Base-by-base conservation (phyloP, 345 rosid species). In the Aquilaria yunnanensis region DNA sequence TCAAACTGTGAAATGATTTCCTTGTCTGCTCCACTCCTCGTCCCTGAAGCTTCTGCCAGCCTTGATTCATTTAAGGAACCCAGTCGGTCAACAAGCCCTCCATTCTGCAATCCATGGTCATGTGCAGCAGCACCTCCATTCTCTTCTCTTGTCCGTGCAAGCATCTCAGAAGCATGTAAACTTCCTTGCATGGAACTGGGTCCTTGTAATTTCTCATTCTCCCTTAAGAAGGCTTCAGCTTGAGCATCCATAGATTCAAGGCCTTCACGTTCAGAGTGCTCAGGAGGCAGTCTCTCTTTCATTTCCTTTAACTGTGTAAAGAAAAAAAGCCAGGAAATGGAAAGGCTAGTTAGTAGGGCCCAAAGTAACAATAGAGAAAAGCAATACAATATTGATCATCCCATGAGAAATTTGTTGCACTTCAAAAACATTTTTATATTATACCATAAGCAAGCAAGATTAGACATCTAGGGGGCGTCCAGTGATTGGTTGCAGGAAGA, bases 1-100 rank as follows among this genome's bases (percentile, higher is more conserved):
- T 91, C 96, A 63, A 84, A 91, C 60, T 88, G 97, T 74, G 86
- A 93, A 6, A 83, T 88, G 53, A 67, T 69, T 75, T 86, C 93
- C 34, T 57, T 65, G 57, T 72, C 75, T 14, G 60, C 78, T 48
- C 80, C 81, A 45, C 50, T 58, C 68, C 66, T 81, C 1, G 52
- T 13, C 49, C 54, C 55, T 1, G 80, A 54, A 54, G 73, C 62
- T 43, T 73, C 56, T 10, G 69, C 71, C 62, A 59, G 33, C 59
- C 64, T 78, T 23, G 68, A 49, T 57, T 67, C 66, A 1, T 65
- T 69, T 62, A 61, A 75, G 11, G 72, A 60, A 62, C 67, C 54
- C 34, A 61, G 80, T 34, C 59, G 79, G 48, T 72, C 65, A 41
- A 23, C 34, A 54, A 30, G 54, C 49, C 67, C 78, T 16, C 23